Evolutionary conservation across 345 rosid species (phyloP).

Genomic region (Erodium maritimum): DNA sequence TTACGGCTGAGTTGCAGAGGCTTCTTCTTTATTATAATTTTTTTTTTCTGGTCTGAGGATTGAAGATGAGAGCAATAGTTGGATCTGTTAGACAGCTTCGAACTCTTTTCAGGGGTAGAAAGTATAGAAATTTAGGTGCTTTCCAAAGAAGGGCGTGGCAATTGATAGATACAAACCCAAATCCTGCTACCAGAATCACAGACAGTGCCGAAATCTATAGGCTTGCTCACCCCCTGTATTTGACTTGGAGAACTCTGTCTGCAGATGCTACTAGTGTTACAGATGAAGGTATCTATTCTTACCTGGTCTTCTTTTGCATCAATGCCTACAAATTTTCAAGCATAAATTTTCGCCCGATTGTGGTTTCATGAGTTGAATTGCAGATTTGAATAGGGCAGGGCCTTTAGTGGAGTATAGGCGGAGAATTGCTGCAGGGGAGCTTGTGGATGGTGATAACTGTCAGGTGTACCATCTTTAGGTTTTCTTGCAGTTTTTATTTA

Average conservation of each 20-base stretch:
- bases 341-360: conserved; percentile 1
- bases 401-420: conserved; percentile 85
- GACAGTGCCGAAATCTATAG: conserved; percentile 10
- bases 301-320: neutral
- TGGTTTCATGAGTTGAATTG: conserved; percentile 8
- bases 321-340: neutral
- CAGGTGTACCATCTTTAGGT: conserved; percentile 34
- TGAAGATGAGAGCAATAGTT: conserved; percentile 47
- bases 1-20: neutral
- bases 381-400: conserved; percentile 53
- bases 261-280: conserved; percentile 24
- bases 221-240: conserved; percentile 12
- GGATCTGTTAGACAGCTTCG: conserved; percentile 28
- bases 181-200: conserved; percentile 9
- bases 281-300: conserved; percentile 21
- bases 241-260: conserved; percentile 35
- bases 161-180: conserved; percentile 13
- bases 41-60: conserved; percentile 1
- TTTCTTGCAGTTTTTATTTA: neutral
- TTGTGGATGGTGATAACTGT: conserved; percentile 73
- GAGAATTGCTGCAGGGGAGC: conserved; percentile 69
- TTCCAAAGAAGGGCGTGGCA: conserved; percentile 15
- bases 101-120: conserved; percentile 28
- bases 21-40: neutral
- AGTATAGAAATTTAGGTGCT: conserved; percentile 13